Evolutionary conservation across 208 protist species (phyloP).

Genomic region (Wallacemonas sp.): DNA sequence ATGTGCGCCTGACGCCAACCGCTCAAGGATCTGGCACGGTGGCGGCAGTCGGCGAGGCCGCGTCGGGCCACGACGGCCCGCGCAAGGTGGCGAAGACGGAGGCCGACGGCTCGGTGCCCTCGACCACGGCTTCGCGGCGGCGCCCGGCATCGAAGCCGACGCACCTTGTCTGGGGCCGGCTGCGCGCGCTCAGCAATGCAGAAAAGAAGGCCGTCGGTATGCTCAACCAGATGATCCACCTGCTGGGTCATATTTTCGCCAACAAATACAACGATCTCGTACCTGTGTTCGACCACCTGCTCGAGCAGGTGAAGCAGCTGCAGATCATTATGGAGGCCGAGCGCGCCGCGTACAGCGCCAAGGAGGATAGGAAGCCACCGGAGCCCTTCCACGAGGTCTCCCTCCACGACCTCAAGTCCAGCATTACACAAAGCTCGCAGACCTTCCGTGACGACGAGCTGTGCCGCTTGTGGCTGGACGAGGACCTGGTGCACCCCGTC

Average conservation of each 20-base stretch:
- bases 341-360: conserved; percentile 42
- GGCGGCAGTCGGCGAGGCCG: too few relatives aligned
- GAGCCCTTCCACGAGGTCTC: conserved; percentile 72
- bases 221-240: conserved; percentile 68
- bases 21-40: too few relatives aligned
- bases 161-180: conserved; percentile 47
- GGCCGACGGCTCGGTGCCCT: background rate
- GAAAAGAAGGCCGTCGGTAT: conserved; percentile 78
- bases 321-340: conserved; percentile 67
- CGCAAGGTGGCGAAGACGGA: background rate
- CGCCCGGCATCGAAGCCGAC: background rate
- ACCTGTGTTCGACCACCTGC: conserved; percentile 69
- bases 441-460: conserved; percentile 77
- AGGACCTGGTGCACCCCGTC: conserved; percentile 86
- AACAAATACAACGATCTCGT: conserved; percentile 76
- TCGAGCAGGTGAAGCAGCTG: conserved; percentile 35
- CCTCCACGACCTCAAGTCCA: conserved; percentile 37
- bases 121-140: background rate
- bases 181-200: conserved; percentile 44
- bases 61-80: background rate
- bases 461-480: conserved; percentile 82
- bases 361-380: conserved; percentile 43
- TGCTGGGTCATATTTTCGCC: conserved; percentile 80
- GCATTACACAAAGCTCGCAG: conserved; percentile 38
- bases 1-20: background rate